Evolutionary conservation across 2,329 filamentous ascomycete species (phyloP).

Genomic region (Nothomitra cinnamomea): DNA sequence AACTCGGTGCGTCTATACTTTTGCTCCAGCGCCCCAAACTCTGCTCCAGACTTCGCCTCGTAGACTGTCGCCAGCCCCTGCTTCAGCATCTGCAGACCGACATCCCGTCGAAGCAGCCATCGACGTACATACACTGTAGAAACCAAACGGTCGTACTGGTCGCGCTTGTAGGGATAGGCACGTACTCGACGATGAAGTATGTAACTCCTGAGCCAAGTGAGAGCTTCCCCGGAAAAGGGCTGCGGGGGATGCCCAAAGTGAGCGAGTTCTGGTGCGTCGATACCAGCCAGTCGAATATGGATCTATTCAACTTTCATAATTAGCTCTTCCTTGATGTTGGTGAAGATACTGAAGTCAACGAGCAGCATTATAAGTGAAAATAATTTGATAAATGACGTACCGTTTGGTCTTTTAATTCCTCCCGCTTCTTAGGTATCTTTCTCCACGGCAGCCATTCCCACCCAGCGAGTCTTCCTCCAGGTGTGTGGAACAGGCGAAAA

Average conservation of each 20-base stretch:
- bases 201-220: slow-evolving; percentile 61
- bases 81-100: slow-evolving; percentile 80
- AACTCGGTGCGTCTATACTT: slow-evolving; percentile 30
- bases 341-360: not conserved
- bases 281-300: slow-evolving; percentile 71
- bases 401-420: slow-evolving; percentile 58
- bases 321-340: not conserved
- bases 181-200: slow-evolving; percentile 58
- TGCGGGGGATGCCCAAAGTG: slow-evolving; percentile 86
- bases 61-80: slow-evolving; percentile 77
- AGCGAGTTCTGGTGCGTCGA: slow-evolving; percentile 83
- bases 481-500: slow-evolving; percentile 87
- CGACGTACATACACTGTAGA: slow-evolving; percentile 64
- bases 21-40: slow-evolving; percentile 54
- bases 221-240: slow-evolving; percentile 65
- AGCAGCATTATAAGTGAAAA: not conserved
- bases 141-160: slow-evolving; percentile 87
- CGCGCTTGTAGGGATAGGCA: slow-evolving; percentile 64
- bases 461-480: slow-evolving; percentile 68
- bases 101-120: slow-evolving; percentile 53
- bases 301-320: slow-evolving; percentile 37
- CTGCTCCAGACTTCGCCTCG: slow-evolving; percentile 75
- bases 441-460: slow-evolving; percentile 80
- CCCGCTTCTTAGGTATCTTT: slow-evolving; percentile 49
- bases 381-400: slow-evolving; percentile 30